Evolutionary conservation across 495 filamentous ascomycete species (phyloP), one percentile per base, ranked within the genome.

Genomic region (Xylaria nigripes): DNA sequence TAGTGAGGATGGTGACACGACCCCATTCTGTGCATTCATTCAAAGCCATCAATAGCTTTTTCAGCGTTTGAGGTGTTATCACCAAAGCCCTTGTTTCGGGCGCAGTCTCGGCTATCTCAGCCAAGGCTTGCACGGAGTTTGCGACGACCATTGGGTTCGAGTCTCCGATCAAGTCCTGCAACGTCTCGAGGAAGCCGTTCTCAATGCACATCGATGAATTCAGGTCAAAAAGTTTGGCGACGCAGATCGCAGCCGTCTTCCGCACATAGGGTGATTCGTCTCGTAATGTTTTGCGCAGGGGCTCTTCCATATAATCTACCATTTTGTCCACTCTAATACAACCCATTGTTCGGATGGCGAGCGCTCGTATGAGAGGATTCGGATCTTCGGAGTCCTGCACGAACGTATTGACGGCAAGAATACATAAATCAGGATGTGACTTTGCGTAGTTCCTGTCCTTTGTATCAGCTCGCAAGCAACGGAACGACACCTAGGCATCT

Each of bases 21-120:
- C 93, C 93, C 93, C 93, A 99, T 72, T 99, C 93, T 10, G 94
- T 97, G 66, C 93, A 99, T 70, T 99, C 93, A 61, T 95, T 97
- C 56, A 99, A 69, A 0, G 93, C 93, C 89, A 97, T 92, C 23
- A 98, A 71, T 68, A 98, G 78, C 71, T 96, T 96, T 73, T 95
- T 95, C 51, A 98, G 77, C 1, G 82, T 89, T 23, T 81, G 77
- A 7, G 86, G 75, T 6, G 86, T 93, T 45, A 99, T 84, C 44
- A 86, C 75, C 50, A 99, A 71, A 10, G 92, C 92, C 45, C 81
- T 81, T 0, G 90, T 96, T 67, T 97, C 94, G 1, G 94, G 92
- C 2, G 92, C 86, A 0, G 88, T 78, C 61, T 99, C 90, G 54
- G 78, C 73, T 69, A 99, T 99, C 69, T 99, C 93, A 32, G 86